Evolutionary conservation across 2,329 filamentous ascomycete species (phyloP).

Genomic region (Fusarium sp.): DNA sequence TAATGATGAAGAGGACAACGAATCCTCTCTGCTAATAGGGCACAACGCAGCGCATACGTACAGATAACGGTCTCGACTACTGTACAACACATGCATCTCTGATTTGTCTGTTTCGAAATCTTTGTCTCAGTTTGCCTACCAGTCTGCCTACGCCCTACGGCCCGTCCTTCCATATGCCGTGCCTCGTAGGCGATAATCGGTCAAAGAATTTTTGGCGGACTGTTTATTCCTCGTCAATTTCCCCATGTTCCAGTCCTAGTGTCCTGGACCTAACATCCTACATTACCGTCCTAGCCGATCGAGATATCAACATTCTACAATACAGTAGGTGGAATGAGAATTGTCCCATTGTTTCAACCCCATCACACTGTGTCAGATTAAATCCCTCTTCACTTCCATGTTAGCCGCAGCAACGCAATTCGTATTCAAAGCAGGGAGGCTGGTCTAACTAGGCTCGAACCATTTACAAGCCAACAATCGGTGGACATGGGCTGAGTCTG

Average conservation of each 20-base stretch:
- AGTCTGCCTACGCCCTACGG: constrained; percentile 35
- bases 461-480: constrained; percentile 14
- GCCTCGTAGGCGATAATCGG: constrained; percentile 23
- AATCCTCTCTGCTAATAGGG: constrained; percentile 12
- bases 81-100: constrained; percentile 14
- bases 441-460: constrained; percentile 6
- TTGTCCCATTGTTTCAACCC: constrained; percentile 5
- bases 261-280: not conserved
- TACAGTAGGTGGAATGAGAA: constrained; percentile 17
- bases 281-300: constrained; percentile 19
- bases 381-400: constrained; percentile 22
- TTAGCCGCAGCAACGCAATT: constrained; percentile 29
- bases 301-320: not conserved
- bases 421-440: constrained; percentile 24
- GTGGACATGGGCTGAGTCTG: constrained; percentile 19
- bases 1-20: constrained; percentile 35
- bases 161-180: constrained; percentile 21
- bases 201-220: constrained; percentile 21
- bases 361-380: constrained; percentile 38
- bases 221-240: constrained; percentile 19
- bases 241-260: constrained; percentile 20
- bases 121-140: constrained; percentile 31
- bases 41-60: constrained; percentile 6
- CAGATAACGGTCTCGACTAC: not conserved
- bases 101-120: not conserved